Conservation (phyloP, 805 yeast genomes). For the Starmera quercuum region DNA sequence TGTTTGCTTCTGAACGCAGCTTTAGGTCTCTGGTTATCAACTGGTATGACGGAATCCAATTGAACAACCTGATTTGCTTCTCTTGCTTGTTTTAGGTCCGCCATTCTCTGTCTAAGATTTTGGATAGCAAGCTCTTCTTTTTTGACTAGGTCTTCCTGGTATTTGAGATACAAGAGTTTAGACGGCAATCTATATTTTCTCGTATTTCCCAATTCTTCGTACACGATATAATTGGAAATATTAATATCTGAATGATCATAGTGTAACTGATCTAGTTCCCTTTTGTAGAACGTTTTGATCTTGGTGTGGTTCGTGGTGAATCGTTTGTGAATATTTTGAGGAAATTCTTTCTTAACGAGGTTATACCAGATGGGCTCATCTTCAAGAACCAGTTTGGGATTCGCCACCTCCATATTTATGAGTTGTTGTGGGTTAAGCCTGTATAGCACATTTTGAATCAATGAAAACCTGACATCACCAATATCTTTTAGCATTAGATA, state of each 20-base stretch:
- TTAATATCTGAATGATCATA: slow-evolving; percentile 6
- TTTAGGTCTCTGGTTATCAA: neutral
- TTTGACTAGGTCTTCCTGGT: slow-evolving; percentile 22
- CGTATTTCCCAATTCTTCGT: slow-evolving; percentile 3
- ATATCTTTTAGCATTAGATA: slow-evolving; percentile 17
- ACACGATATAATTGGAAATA: slow-evolving; percentile 11
- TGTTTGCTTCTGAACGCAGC: neutral
- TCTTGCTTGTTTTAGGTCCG: slow-evolving; percentile 21
- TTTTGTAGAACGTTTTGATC: slow-evolving; percentile 12
- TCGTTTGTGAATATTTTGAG: slow-evolving; percentile 24
- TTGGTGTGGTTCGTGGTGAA: slow-evolving; percentile 17
- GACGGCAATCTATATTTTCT: slow-evolving; percentile 27
- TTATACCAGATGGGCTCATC: slow-evolving; percentile 30
- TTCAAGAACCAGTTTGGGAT: slow-evolving; percentile 26
- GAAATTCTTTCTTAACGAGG: slow-evolving; percentile 24
- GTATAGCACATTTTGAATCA: slow-evolving; percentile 21
- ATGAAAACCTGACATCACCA: slow-evolving; percentile 24
- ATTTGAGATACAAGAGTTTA: slow-evolving; percentile 25
- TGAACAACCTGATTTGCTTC: slow-evolving; percentile 22
- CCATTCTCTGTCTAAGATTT: slow-evolving; percentile 24
- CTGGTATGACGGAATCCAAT: slow-evolving; percentile 15
- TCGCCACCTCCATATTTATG: slow-evolving; percentile 21
- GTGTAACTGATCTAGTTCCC: slow-evolving; percentile 11
- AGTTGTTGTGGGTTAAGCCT: slow-evolving; percentile 25
- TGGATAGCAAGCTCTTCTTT: slow-evolving; percentile 28